Evolutionary conservation across 2,329 filamentous ascomycete species (phyloP).

Genomic region (Penicillium sclerotigenum): DNA sequence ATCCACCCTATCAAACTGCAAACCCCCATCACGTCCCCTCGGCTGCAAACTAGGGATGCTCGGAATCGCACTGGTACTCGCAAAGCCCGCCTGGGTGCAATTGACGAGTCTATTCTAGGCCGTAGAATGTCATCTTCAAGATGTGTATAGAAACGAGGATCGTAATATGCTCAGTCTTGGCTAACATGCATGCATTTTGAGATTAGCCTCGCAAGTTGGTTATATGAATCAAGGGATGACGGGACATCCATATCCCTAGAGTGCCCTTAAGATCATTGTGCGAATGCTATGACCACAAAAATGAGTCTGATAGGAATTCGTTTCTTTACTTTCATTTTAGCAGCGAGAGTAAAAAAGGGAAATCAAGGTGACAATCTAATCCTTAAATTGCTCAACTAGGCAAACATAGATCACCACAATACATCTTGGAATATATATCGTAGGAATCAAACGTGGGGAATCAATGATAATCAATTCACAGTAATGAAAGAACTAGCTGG

Average conservation of each 20-base stretch:
- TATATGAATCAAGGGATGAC: neutral
- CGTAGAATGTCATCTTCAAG: neutral
- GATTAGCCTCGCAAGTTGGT: neutral
- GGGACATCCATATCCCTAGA: neutral
- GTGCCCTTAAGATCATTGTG: neutral
- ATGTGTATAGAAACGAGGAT: neutral
- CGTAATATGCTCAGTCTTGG: neutral
- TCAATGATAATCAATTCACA: constrained; percentile 9
- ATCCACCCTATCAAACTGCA: neutral
- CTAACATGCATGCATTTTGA: neutral
- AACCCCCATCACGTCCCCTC: neutral
- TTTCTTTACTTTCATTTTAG: neutral
- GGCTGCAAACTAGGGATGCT: neutral
- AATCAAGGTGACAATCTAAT: neutral
- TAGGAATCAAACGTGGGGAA: constrained; percentile 7
- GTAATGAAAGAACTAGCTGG: constrained; percentile 7
- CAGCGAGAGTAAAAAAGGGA: neutral
- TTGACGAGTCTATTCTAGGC: neutral
- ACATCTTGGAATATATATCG: neutral
- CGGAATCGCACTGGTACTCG: neutral
- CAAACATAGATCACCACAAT: neutral
- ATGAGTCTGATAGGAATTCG: neutral
- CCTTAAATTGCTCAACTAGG: neutral
- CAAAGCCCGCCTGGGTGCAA: neutral
- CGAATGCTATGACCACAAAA: too few species aligned